Evolutionary conservation across 805 yeast genomes (phyloP), one percentile per base, ranked within the genome.

Genomic region (Saccharomycopsis sp.): DNA sequence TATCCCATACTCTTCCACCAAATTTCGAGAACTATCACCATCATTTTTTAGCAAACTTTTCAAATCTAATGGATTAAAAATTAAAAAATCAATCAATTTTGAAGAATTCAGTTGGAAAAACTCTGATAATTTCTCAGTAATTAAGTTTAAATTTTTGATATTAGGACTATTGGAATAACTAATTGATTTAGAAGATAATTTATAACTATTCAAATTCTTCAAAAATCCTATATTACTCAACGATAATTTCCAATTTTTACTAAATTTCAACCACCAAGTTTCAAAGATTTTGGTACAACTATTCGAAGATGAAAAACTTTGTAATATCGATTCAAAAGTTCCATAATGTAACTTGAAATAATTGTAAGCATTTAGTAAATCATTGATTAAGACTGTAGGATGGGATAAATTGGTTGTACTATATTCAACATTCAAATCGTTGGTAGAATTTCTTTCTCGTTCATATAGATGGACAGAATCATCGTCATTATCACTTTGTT

Each of bases 51-150:
- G 26, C 21, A 41, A 15, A 2, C 27, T 25, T 8, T 17, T 27
- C 5, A 38, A 12, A 17, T 36, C 38, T 5, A 44, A 21, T 5
- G 46, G 46, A 26, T 39, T 45, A 31, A 32, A 45, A 9, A 45
- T 36, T n/a, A 45, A 17, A 40, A 42, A 36, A 34, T 45, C 49
- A 8, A 45, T 39, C 21, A 45, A 30, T 29, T 39, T 42, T 3
- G 44, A 39, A 2, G 46, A 42, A 21, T 42, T 40, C 40, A 39
- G 34, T 26, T 45, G 49, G 40, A 45, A 45, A 23, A 45, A 45
- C 17, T 45, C 49, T 6, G 36, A 26, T 6, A 45, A 31, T 27
- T 42, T 45, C 29, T 45, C 46, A 13, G 39, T 42, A 9, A 45
- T 45, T 17, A 45, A 37, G 21, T 45, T 45, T 23, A 45, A 34